phyloP scores from a whole-genome alignment of 495 filamentous ascomycete species.

The Aspergillus nanangensis region DNA sequence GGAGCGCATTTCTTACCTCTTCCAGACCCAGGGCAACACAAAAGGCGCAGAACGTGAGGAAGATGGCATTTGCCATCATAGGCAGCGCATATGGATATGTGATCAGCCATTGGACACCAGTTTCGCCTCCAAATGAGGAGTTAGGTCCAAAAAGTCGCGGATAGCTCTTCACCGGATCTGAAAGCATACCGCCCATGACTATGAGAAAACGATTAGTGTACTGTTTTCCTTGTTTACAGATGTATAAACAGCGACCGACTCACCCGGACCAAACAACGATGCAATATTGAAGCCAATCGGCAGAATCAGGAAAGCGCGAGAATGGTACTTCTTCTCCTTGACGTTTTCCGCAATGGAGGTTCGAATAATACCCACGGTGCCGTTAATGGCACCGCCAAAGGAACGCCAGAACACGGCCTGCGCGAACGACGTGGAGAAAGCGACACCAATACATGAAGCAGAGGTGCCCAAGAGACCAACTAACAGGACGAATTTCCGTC shows the following conservation, averaged over 20 bases:
- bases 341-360: conserved; percentile 82
- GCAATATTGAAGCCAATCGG: conserved; percentile 79
- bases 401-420: conserved; percentile 70
- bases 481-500: conserved; percentile 72
- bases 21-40: conserved; percentile 63
- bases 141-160: conserved; percentile 60
- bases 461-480: conserved; percentile 71
- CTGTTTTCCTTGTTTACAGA: not conserved
- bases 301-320: conserved; percentile 62
- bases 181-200: conserved; percentile 67
- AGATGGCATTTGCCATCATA: conserved; percentile 67
- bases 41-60: conserved; percentile 52
- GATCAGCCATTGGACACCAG: conserved; percentile 59
- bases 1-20: conserved; percentile 46
- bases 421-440: conserved; percentile 67
- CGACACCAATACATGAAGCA: conserved; percentile 72
- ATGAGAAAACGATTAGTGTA: conserved; percentile 6
- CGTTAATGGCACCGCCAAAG: conserved; percentile 74
- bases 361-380: conserved; percentile 75
- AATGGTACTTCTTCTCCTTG: conserved; percentile 66
- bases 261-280: conserved; percentile 66
- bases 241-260: conserved; percentile 13
- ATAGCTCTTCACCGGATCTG: conserved; percentile 68
- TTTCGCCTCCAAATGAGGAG: conserved; percentile 45
- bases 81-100: conserved; percentile 72